phyloP scores from a whole-genome alignment of 106 monocot genomes.

The Agapanthus africanus region DNA sequence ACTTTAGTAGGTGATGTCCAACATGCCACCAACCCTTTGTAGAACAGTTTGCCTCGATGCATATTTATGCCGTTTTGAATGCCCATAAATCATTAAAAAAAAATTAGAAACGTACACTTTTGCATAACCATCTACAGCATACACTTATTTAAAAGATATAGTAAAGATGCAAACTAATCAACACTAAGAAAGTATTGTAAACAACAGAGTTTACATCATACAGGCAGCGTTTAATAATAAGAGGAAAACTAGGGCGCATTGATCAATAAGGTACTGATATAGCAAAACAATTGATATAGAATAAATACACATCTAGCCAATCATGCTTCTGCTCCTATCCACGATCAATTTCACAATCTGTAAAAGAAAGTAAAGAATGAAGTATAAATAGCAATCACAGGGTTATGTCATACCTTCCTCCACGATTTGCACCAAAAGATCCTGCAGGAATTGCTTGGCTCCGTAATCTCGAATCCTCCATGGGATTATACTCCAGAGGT shows the following conservation, averaged over 20 bases:
- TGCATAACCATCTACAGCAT: neutral
- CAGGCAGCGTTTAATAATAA: neutral
- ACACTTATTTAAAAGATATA: neutral
- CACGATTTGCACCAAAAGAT: too few relatives aligned
- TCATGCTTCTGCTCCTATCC: too few relatives aligned
- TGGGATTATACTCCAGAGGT: conserved; percentile 3
- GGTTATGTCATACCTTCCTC: neutral
- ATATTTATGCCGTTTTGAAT: neutral
- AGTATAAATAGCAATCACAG: neutral
- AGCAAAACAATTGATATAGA: neutral
- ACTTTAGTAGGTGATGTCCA: neutral
- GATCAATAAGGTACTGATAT: neutral
- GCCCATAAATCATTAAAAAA: neutral
- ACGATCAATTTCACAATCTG: too few relatives aligned
- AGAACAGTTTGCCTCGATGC: neutral
- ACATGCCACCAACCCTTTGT: neutral
- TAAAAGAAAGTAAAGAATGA: too few relatives aligned
- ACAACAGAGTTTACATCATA: neutral
- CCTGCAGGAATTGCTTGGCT: neutral
- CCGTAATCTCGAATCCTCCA: neutral
- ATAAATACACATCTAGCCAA: neutral
- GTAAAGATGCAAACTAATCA: neutral
- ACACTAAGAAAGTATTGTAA: neutral
- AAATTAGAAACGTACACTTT: neutral
- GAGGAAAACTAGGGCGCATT: neutral